Evolutionary conservation across 2,329 filamentous ascomycete species (phyloP), one percentile per base, ranked within the genome.

Genomic region (Arthrinium phaeospermum): DNA sequence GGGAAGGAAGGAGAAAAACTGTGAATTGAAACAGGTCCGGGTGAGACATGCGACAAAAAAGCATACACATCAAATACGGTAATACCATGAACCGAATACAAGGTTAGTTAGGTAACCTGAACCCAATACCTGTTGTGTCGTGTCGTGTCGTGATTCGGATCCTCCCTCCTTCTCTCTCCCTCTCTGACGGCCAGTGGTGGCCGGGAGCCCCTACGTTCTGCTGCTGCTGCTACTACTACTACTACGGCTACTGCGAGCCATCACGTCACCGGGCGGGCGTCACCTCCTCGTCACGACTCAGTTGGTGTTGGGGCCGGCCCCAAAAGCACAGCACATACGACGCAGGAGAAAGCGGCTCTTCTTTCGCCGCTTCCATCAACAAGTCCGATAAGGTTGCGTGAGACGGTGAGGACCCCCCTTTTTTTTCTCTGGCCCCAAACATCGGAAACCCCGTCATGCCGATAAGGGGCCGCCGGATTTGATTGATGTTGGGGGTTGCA

Each of bases 341-440:
- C 49, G 13, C 49, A 51, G 49, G n/a, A n/a, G 8, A 61, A 24
- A 41, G 34, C 57, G 57, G 57, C 34, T 34, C 37, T 41, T 41
- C 34, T 14, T 41, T 34, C 37, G 57, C 30, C 57, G 46, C 46
- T 49, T 51, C 49, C n/a, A 51, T 51, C 49, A 51, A 51, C n/a
- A 51, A 51, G 49, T 61, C 57, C 57, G 57, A 41, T 64, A 64
- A 64, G 57, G 34, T 64, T 64, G 34, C 6, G 34, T 64, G 57
- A 64, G 57, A 64, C 57, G 57, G 57, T 64, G 57, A 64, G 57
- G n/a, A n/a, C 34, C 67, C 47, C 64, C 41, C n/a, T n/a, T 19
- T 68, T 68, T 68, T 68, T 68, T 46, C 34, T 61, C 27, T 61
- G 53, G 53, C 53, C 57, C 57, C 46, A 49, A 64, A 37, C 57